Base-by-base conservation (phyloP, 805 yeast genomes). In the Nakazawaea ernobii region DNA sequence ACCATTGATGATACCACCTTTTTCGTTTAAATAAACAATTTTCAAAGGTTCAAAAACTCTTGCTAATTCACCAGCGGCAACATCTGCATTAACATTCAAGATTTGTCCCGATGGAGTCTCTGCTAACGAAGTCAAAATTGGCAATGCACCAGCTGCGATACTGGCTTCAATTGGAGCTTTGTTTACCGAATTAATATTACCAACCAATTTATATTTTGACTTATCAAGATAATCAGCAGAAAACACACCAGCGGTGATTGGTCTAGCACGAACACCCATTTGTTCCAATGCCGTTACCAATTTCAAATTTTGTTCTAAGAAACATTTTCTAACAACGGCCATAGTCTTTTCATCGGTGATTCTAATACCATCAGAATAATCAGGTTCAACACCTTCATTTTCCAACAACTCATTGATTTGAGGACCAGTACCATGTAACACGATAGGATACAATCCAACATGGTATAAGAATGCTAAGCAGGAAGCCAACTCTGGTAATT, bases 381-480 rank as follows among this genome's bases (percentile, higher is more conserved):
- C 89, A 4, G 99, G 98, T 65, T 87, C 97, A 30, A 94, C 88
- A 36, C 97, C 97, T 66, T 88, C 95, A 44, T 82, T 83, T 67
- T 94, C 99, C 50, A 94, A 75, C 56, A 90, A 79, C 59, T 86
- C 95, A 64, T 94, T 94, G 70, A 94, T 94, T 69, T 94, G 99
- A 6, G 99, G 99, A 15, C 99, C 99, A 1, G 99, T 94, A 28
- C 99, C 99, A 63, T 94, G 99, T 49, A 94, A 76, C 8, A 94
- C 96, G 52, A 94, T 90, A 26, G 99, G 99, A 60, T 90, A 94
- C 51, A 94, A 77, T 10, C 99, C 99, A 44, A 94, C 96, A 62
- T 94, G 99, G 72, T 94, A 94, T 55, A 94, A 73, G 67, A 94
- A 94, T 4, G 98, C 97, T 53, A 94, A 74, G 60, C 97, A 91